Evolutionary conservation across 345 rosid genomes (phyloP).

Genomic region (Pseudoturritis turrita): DNA sequence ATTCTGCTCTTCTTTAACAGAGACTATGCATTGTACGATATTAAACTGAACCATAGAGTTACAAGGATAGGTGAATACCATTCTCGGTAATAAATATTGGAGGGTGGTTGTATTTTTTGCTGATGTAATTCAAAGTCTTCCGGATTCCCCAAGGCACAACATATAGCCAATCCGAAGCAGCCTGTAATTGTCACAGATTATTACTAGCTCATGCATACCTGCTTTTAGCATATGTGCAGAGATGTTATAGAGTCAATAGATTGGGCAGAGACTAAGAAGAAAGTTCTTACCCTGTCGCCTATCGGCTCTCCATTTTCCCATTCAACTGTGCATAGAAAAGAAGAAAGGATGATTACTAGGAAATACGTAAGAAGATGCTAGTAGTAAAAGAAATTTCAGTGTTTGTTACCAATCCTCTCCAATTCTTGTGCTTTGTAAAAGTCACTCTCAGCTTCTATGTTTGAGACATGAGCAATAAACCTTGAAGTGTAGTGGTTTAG

Average conservation of each 20-base stretch:
- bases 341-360: constrained; percentile 14
- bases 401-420: constrained; percentile 55
- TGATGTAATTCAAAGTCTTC: constrained; percentile 62
- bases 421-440: constrained; percentile 59
- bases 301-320: constrained; percentile 75
- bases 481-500: constrained; percentile 87
- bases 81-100: constrained; percentile 73
- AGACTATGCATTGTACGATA: background rate
- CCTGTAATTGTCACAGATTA: constrained; percentile 43
- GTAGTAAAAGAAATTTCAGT: background rate
- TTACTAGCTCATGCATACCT: background rate
- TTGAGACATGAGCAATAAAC: constrained; percentile 53
- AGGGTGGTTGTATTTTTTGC: constrained; percentile 54
- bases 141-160: constrained; percentile 92
- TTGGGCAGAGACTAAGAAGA: background rate
- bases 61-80: constrained; percentile 38
- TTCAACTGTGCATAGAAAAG: constrained; percentile 39
- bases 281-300: constrained; percentile 63
- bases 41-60: background rate
- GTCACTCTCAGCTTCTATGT: constrained; percentile 38
- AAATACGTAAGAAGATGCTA: background rate
- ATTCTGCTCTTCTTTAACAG: background rate
- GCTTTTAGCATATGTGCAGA: background rate
- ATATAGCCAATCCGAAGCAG: constrained; percentile 91
- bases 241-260: background rate